Evolutionary conservation across 805 yeast genomes (phyloP).

Genomic region (Ogataea kodamae): DNA sequence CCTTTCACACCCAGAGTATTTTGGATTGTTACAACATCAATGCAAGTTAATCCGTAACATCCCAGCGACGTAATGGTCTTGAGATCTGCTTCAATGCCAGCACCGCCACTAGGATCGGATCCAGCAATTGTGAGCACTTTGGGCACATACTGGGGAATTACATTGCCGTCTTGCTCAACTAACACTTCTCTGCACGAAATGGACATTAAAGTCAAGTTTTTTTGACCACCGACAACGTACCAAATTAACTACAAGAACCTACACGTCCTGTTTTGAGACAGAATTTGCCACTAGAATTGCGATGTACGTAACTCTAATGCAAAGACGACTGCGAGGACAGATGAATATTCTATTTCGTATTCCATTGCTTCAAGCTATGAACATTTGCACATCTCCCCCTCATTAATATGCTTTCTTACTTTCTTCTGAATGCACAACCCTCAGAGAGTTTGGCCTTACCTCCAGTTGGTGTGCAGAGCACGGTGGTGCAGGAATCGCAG

Average conservation of each 20-base stretch:
- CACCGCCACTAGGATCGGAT: conserved; percentile 85
- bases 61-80: conserved; percentile 74
- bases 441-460: conserved; percentile 99
- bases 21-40: conserved; percentile 78
- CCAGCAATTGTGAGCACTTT: conserved; percentile 59
- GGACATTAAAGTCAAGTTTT: neutral
- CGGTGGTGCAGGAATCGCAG: conserved; percentile 98
- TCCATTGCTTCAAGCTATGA: conserved; percentile 12
- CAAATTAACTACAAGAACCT: too few relatives aligned
- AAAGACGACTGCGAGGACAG: neutral
- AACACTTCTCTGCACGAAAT: conserved; percentile 5
- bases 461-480: conserved; percentile 98
- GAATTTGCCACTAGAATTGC: too few relatives aligned
- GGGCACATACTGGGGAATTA: conserved; percentile 21
- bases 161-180: neutral
- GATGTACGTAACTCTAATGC: too few relatives aligned
- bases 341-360: conserved; percentile 6
- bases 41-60: conserved; percentile 74
- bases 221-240: neutral
- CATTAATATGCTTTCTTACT: conserved; percentile 49
- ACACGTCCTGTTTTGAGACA: too few relatives aligned
- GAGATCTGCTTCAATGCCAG: conserved; percentile 87
- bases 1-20: conserved; percentile 50
- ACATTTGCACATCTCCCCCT: conserved; percentile 8
- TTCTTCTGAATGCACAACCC: conserved; percentile 99